These are phyloP conservation scores for Haematococcus sp. DNA, from an alignment of 139 green algal species.

Conservation along the genomic window DNA sequence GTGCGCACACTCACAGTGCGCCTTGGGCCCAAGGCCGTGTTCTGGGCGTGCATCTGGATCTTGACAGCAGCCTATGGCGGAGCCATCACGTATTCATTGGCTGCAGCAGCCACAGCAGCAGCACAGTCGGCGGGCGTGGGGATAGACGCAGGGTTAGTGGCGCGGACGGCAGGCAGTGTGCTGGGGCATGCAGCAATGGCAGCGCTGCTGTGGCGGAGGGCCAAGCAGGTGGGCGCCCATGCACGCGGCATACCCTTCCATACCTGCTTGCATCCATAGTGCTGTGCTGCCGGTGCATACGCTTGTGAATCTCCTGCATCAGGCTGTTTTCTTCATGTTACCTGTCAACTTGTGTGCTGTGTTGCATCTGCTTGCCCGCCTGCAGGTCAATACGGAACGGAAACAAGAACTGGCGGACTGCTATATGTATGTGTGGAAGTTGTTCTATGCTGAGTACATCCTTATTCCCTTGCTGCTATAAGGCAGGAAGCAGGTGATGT, in stretches of 20 bases:
- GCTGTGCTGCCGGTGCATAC: neutral
- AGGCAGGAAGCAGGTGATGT: neutral
- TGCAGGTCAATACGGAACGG: slow-evolving; percentile 49
- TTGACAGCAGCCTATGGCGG: slow-evolving; percentile 71
- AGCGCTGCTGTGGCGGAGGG: slow-evolving; percentile 39
- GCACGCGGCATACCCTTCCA: slow-evolving; percentile 11
- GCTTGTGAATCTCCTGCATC: neutral
- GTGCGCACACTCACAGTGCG: slow-evolving; percentile 84
- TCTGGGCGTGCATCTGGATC: slow-evolving; percentile 83
- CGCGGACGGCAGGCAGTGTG: neutral
- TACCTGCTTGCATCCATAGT: neutral
- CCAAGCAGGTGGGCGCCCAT: slow-evolving; percentile 17
- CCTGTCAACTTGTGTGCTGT: neutral
- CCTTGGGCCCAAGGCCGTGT: slow-evolving; percentile 69
- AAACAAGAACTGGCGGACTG: slow-evolving; percentile 42
- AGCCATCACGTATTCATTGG: slow-evolving; percentile 22
- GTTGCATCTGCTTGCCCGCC: neutral
- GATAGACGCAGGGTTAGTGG: neutral
- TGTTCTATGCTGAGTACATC: slow-evolving; percentile 93
- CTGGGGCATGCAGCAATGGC: slow-evolving; percentile 15
- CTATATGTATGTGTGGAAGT: slow-evolving; percentile 87
- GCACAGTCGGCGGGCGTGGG: neutral
- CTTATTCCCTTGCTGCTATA: slow-evolving; percentile 68
- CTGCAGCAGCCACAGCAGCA: slow-evolving; percentile 3
- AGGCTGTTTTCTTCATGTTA: neutral